These are phyloP conservation scores for Lasiosphaeriaceae sp. DNA, from an alignment of 495 filamentous ascomycete genomes.

Conservation along the genomic window DNA sequence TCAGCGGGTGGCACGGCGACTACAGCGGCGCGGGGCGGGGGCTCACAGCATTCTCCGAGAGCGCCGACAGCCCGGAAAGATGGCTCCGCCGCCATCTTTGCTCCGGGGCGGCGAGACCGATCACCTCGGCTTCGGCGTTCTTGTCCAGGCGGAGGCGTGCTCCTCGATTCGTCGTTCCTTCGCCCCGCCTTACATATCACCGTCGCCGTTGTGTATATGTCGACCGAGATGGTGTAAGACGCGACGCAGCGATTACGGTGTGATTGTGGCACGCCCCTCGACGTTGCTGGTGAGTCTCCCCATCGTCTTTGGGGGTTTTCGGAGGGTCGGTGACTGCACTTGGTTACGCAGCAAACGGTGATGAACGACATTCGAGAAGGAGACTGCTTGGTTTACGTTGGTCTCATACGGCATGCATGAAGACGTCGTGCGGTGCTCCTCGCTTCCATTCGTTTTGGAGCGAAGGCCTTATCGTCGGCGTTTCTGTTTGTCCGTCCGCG, in stretches of 20 bases:
- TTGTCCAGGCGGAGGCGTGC: slow-evolving; percentile 1
- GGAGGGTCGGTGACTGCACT: no score
- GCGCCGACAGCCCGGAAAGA: not conserved
- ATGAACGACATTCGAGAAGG: no score
- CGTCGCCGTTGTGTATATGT: not conserved
- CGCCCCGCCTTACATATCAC: not conserved
- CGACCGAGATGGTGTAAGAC: not conserved
- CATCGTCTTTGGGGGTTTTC: not conserved
- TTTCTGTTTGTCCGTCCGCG: slow-evolving; percentile 1
- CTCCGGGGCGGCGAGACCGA: slow-evolving; percentile 3
- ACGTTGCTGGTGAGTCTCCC: no score
- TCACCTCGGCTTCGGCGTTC: slow-evolving; percentile 4
- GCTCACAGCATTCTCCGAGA: not conserved
- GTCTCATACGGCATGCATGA: no score
- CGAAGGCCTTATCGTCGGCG: not conserved
- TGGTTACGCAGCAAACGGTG: no score
- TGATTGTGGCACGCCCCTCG: not conserved
- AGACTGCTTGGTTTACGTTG: no score
- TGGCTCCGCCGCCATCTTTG: slow-evolving; percentile 3
- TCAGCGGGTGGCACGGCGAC: no score
- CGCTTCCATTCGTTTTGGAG: not conserved
- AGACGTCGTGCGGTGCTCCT: no score
- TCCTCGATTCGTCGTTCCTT: not conserved
- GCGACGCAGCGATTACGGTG: no score
- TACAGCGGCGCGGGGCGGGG: no score